phyloP scores from a whole-genome alignment of 352 stramenopile species.

The Phytopythium ostracodes region DNA sequence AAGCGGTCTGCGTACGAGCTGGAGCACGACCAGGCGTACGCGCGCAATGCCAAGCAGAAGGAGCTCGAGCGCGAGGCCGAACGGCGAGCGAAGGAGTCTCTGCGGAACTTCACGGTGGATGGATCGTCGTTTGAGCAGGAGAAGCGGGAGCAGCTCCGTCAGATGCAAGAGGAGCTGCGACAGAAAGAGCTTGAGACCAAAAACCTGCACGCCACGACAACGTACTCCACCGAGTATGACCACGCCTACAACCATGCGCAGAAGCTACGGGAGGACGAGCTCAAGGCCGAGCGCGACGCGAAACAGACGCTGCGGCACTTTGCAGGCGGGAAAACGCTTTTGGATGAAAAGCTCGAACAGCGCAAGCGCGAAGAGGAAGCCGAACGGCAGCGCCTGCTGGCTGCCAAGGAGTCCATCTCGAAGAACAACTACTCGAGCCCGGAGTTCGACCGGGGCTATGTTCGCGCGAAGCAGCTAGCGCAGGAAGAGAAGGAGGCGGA shows the following conservation, averaged over 20 bases:
- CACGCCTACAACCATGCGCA: slow-evolving; percentile 44
- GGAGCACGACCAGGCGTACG: slow-evolving; percentile 37
- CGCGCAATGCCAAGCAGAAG: slow-evolving; percentile 32
- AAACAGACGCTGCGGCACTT: slow-evolving; percentile 33
- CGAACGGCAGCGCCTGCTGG: slow-evolving; percentile 36
- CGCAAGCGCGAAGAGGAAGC: slow-evolving; percentile 51
- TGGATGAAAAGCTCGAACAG: slow-evolving; percentile 58
- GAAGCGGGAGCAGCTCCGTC: slow-evolving; percentile 31
- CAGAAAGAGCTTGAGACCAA: slow-evolving; percentile 17
- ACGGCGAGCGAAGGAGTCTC: slow-evolving; percentile 24
- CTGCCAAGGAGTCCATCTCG: slow-evolving; percentile 26
- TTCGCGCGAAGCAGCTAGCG: slow-evolving; percentile 48
- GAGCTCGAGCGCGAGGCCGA: slow-evolving; percentile 20
- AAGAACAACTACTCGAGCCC: slow-evolving; percentile 52
- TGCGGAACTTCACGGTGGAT: slow-evolving; percentile 26
- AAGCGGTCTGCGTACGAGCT: slow-evolving; percentile 33
- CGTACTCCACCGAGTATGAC: slow-evolving; percentile 39
- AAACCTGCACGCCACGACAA: slow-evolving; percentile 32
- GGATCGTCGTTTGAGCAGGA: slow-evolving; percentile 39
- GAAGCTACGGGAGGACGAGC: slow-evolving; percentile 45
- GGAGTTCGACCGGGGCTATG: slow-evolving; percentile 48
- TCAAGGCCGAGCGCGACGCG: slow-evolving; percentile 30
- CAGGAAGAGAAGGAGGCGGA: slow-evolving; percentile 47
- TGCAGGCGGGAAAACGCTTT: slow-evolving; percentile 44
- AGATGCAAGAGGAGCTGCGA: slow-evolving; percentile 5